Evolutionary conservation across 805 yeast species (phyloP).

Genomic region (Nematodospora valgi): DNA sequence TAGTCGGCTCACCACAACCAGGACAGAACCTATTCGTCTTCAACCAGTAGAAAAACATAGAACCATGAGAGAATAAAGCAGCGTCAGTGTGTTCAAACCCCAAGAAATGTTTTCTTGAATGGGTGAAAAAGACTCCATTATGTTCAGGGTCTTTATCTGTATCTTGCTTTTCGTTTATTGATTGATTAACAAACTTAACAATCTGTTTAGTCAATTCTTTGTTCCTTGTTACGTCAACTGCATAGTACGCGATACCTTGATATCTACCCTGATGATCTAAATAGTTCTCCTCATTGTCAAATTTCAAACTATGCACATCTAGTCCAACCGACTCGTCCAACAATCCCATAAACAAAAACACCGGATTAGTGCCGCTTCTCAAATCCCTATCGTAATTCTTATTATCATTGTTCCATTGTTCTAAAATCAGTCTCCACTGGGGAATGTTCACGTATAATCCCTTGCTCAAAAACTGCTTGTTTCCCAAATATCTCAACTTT

Average conservation of each 20-base stretch:
- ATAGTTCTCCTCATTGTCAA: conserved; percentile 25
- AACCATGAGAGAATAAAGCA: conserved; percentile 73
- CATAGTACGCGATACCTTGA: conserved; percentile 62
- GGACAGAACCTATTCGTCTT: conserved; percentile 73
- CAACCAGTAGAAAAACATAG: conserved; percentile 85
- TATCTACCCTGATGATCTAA: conserved; percentile 46
- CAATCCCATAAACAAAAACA: conserved; percentile 43
- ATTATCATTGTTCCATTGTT: conserved; percentile 30
- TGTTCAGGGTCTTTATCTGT: conserved; percentile 8
- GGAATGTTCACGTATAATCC: conserved; percentile 7
- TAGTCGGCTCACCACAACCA: conserved; percentile 71
- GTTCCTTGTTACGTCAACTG: conserved; percentile 53
- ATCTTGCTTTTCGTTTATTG: conserved; percentile 6
- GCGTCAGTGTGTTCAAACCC: conserved; percentile 46
- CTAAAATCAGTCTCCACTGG: conserved; percentile 13
- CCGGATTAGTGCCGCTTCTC: conserved; percentile 32
- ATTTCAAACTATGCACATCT: conserved; percentile 26
- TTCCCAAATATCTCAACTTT: conserved; percentile 8
- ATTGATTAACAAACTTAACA: conserved; percentile 18
- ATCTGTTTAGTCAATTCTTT: conserved; percentile 39
- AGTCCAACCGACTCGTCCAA: conserved; percentile 44
- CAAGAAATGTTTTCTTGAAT: conserved; percentile 34
- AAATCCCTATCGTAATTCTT: conserved; percentile 37
- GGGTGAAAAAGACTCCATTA: conserved; percentile 24
- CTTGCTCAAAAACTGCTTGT: conserved; percentile 7